These are phyloP conservation scores for Creolimax fragrantissima DNA, from an alignment of 78 protist genomes.

Conservation along the genomic window DNA sequence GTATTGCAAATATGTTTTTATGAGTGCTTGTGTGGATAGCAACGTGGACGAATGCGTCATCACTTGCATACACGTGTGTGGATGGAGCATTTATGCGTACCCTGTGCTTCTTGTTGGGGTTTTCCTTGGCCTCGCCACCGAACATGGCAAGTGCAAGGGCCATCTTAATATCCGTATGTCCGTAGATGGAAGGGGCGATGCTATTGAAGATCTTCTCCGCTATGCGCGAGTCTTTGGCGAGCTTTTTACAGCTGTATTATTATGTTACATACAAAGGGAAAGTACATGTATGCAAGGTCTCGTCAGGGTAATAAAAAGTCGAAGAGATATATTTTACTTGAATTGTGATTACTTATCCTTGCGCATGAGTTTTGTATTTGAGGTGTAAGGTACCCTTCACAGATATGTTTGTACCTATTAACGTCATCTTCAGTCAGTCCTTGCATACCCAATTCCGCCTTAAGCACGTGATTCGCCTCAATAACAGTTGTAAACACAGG, in stretches of 20 bases:
- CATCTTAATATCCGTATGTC: constrained; percentile 91
- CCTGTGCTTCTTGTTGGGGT: not conserved
- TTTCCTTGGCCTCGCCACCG: constrained; percentile 84
- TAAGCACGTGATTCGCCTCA: constrained; percentile 85
- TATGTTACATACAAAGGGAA: not conserved
- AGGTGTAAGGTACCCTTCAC: no score
- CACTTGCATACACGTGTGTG: no score
- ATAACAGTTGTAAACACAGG: constrained; percentile 95
- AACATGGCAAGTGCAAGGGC: constrained; percentile 91
- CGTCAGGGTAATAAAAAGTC: not conserved
- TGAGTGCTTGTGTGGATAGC: no score
- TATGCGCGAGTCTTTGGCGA: constrained; percentile 57
- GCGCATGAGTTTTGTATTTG: no score
- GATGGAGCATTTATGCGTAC: no score
- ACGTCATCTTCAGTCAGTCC: constrained; percentile 81
- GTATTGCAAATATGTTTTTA: no score
- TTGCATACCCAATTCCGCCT: constrained; percentile 41
- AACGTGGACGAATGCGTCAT: no score
- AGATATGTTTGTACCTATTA: constrained; percentile 51
- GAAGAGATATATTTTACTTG: not conserved
- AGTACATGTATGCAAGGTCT: not conserved
- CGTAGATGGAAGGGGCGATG: constrained; percentile 97
- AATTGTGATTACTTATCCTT: no score
- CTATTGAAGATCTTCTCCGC: constrained; percentile 57
- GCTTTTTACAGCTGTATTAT: not conserved